These are phyloP conservation scores for Leishmania guyanensis DNA, from an alignment of 208 protist genomes.

Conservation along the genomic window DNA sequence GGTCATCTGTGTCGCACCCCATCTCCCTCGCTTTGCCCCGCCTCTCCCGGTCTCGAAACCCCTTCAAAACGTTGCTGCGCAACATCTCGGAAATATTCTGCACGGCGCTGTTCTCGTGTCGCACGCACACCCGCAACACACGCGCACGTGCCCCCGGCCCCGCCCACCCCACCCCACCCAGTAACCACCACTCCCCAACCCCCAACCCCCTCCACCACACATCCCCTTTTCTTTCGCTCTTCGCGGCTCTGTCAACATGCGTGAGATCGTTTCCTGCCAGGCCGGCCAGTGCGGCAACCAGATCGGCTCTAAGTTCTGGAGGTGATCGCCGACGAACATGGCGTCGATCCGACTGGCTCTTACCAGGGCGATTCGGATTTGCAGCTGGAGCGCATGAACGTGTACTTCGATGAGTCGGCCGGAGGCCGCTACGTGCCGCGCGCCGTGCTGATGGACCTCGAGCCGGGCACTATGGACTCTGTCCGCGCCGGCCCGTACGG, in stretches of 20 bases:
- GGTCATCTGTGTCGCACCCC: too few species aligned
- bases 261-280: slow-evolving; percentile 81
- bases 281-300: slow-evolving; percentile 81
- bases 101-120: background rate
- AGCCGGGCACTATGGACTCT: slow-evolving; percentile 98
- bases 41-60: background rate
- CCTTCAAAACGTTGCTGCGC: too few species aligned
- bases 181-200: background rate
- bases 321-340: slow-evolving; percentile 75
- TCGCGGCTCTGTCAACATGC: slow-evolving; percentile 66
- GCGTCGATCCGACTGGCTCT: slow-evolving; percentile 94
- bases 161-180: background rate
- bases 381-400: slow-evolving; percentile 98
- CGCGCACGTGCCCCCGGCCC: too few species aligned
- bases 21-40: too few species aligned
- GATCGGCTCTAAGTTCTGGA: slow-evolving; percentile 88
- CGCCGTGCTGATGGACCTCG: slow-evolving; percentile 74
- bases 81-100: background rate
- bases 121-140: background rate
- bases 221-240: background rate
- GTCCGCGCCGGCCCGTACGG: slow-evolving; percentile 94
- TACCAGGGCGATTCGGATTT: slow-evolving; percentile 91
- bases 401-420: slow-evolving; percentile 97
- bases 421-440: slow-evolving; percentile 84
- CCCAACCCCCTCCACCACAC: background rate